phyloP scores from a whole-genome alignment of 73 alveolate genomes.

The Paramecium octaurelia region DNA sequence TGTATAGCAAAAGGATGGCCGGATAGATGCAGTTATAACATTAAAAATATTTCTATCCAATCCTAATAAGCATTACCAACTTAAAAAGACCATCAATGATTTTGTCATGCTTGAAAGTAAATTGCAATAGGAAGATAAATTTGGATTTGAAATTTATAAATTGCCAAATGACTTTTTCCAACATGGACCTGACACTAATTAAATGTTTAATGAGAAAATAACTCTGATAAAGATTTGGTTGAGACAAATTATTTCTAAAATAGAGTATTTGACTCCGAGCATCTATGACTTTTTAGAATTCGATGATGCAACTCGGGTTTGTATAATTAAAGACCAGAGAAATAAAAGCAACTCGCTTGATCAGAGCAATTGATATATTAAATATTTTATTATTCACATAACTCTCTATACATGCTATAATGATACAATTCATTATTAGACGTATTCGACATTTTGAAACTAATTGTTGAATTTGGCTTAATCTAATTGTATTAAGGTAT shows the following conservation, averaged over 20 bases:
- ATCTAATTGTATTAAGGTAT: background rate
- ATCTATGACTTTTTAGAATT: conserved; percentile 7
- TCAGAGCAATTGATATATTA: background rate
- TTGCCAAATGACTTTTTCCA: background rate
- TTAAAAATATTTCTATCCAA: background rate
- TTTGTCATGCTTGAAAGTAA: background rate
- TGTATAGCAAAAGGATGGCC: background rate
- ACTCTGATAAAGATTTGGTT: background rate
- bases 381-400: background rate
- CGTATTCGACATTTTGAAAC: conserved; percentile 3
- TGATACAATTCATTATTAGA: background rate
- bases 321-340: background rate
- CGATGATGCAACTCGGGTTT: background rate
- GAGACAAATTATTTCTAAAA: background rate
- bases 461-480: background rate
- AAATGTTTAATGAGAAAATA: background rate
- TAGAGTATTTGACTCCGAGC: background rate
- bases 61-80: background rate
- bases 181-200: background rate
- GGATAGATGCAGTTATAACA: background rate
- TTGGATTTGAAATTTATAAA: conserved; percentile 34
- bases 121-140: background rate
- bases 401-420: background rate
- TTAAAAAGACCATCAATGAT: background rate
- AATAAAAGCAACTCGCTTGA: background rate